Percentiles rank a stretch among this genome's conserved stretches.
These are phyloP conservation scores for Nemania abortiva DNA, from an alignment of 2,329 filamentous ascomycete genomes.

Conservation along the genomic window DNA sequence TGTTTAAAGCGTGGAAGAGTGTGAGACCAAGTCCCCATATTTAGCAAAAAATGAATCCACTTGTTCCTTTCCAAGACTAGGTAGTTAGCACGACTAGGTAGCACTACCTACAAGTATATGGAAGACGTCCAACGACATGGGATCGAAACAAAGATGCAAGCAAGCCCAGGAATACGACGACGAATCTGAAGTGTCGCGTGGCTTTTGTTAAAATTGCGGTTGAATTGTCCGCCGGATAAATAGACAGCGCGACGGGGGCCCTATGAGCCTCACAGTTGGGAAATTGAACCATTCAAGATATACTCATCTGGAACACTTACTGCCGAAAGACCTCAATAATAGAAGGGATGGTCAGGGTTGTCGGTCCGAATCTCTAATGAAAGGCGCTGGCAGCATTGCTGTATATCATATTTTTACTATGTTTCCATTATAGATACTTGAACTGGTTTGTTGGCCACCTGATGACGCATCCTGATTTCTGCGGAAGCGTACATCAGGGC, in stretches of 20 bases:
- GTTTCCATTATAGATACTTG: neutral
- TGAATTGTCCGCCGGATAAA: conserved; percentile 35
- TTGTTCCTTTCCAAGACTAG: conserved; percentile 15
- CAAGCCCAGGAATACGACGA: conserved; percentile 21
- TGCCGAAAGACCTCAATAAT: conserved; percentile 19
- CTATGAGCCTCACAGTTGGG: conserved; percentile 12
- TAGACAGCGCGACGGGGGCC: conserved; percentile 16
- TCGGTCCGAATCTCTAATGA: conserved; percentile 44
- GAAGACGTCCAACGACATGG: conserved; percentile 6
- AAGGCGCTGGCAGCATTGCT: conserved; percentile 12
- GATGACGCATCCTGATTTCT: neutral
- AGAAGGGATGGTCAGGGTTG: conserved; percentile 28
- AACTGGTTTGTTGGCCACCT: neutral
- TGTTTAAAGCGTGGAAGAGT: neutral
- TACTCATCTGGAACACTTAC: neutral
- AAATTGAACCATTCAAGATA: neutral
- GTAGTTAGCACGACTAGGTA: neutral
- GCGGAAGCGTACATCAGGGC: neutral
- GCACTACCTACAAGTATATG: conserved; percentile 14
- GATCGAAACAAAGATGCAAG: neutral
- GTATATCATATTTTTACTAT: conserved; percentile 9
- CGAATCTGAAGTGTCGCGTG: conserved; percentile 14
- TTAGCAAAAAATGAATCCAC: conserved; percentile 3
- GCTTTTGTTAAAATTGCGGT: conserved; percentile 22
- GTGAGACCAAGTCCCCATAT: conserved; percentile 16